Evolutionary conservation across 352 stramenopile genomes (phyloP).

Genomic region (Peronospora belbahrii): DNA sequence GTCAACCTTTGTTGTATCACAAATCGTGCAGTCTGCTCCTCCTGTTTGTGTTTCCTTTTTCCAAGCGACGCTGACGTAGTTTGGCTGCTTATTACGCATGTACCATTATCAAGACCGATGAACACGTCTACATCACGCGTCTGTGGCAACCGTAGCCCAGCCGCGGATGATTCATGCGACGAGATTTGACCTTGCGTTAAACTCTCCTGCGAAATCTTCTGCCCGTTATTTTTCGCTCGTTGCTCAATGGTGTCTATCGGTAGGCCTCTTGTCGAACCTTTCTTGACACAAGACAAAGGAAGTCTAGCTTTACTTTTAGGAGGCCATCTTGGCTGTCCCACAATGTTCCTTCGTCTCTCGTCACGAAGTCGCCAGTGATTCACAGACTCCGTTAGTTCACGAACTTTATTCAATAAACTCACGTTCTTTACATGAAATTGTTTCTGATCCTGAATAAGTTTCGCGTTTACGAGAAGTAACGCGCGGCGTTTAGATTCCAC

Average conservation of each 20-base stretch:
- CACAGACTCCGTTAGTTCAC: constrained; percentile 41
- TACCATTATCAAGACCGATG: not conserved
- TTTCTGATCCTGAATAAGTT: constrained; percentile 57
- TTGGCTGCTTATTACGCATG: not conserved
- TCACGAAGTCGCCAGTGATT: constrained; percentile 44
- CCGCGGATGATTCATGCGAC: not conserved
- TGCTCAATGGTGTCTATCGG: not conserved
- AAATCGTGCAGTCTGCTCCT: not conserved
- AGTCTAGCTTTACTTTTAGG: not conserved
- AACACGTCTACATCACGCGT: not conserved
- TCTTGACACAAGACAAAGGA: not conserved
- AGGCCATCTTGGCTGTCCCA: constrained; percentile 1
- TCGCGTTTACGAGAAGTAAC: constrained; percentile 55
- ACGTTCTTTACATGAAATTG: constrained; percentile 39
- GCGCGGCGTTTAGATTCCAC: constrained; percentile 54
- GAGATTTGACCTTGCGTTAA: not conserved
- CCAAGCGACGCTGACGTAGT: not conserved
- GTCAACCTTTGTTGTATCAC: not conserved
- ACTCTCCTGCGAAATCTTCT: too few relatives aligned
- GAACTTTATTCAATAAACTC: constrained; percentile 19
- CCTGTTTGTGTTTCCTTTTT: constrained; percentile 4
- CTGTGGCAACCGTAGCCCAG: not conserved
- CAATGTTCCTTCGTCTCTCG: constrained; percentile 38
- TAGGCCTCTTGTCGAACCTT: not conserved
- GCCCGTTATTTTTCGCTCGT: not conserved